phyloP scores from a whole-genome alignment of 495 filamentous ascomycete genomes.

The Cetradonia linearis region DNA sequence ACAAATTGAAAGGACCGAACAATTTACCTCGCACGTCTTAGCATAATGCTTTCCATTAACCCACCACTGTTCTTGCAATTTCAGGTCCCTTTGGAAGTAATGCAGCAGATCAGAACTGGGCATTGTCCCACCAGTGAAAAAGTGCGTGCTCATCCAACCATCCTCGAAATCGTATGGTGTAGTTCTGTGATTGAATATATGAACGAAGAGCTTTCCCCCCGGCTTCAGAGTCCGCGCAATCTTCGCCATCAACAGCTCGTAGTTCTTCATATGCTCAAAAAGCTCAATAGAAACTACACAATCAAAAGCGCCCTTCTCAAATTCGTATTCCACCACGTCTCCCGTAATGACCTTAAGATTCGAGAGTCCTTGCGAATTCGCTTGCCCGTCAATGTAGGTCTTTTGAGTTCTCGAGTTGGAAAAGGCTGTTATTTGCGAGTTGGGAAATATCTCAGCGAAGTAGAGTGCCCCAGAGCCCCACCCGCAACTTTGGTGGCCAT shows the following conservation, averaged over 20 bases:
- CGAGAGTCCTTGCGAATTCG: constrained; percentile 40
- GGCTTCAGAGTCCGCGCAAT: constrained; percentile 44
- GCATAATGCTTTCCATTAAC: constrained; percentile 54
- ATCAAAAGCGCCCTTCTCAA: constrained; percentile 43
- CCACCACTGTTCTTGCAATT: constrained; percentile 53
- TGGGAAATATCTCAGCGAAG: constrained; percentile 49
- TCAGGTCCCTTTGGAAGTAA: constrained; percentile 54
- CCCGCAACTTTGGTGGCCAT: constrained; percentile 40
- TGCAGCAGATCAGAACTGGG: constrained; percentile 52
- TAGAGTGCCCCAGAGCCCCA: constrained; percentile 56
- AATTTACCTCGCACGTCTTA: constrained; percentile 50
- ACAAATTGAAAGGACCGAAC: not conserved
- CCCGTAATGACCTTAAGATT: constrained; percentile 53
- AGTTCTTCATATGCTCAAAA: constrained; percentile 69
- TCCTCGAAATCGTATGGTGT: constrained; percentile 57
- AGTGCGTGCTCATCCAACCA: constrained; percentile 63
- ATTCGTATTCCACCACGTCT: constrained; percentile 50
- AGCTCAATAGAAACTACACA: constrained; percentile 55
- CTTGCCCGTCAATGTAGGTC: constrained; percentile 48
- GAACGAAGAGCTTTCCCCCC: constrained; percentile 53
- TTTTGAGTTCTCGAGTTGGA: constrained; percentile 57
- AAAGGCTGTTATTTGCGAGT: constrained; percentile 49
- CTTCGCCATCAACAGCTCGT: constrained; percentile 53
- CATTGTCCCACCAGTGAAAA: constrained; percentile 64
- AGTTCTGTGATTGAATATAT: constrained; percentile 50